Evolutionary conservation across 148 eudicot species (phyloP), one percentile per base, ranked within the genome.

Genomic region (Hydrangea macrophylla): DNA sequence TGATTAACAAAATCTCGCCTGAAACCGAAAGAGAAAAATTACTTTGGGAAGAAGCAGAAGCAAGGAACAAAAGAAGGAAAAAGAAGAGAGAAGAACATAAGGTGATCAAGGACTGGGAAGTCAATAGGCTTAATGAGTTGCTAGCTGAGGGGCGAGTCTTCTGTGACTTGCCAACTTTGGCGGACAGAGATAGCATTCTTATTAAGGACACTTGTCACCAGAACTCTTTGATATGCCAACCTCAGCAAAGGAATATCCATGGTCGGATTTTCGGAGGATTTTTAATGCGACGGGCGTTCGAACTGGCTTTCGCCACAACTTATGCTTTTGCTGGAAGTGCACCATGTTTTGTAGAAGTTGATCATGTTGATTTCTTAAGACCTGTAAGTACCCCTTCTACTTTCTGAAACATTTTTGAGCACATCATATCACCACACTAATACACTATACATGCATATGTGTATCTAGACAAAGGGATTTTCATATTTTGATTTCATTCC

Each of bases 221-320:
- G 71, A 92, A 89, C 78, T 87, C 97, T 51, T 69, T 89, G 26
- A 77, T 92, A 53, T 92, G 97, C 69, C 96, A 89, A 75, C 97
- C 97, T 31, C 97, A 92, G 77, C 96, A 92, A 73, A 75, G 97
- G 62, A 92, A 92, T 70, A 85, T 84, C 48, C 97, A 89, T 67
- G 97, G 97, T 23, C 87, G 97, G 60, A 92, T 92, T 59, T 92
- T 92, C 78, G 97, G 97, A 56, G 97, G 97, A 9, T 92, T 85
- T 75, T 76, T 92, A 60, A 92, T 92, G 90, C 78, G 97, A 25
- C 83, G 92, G 77, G 97, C 97, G 36, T 89, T 86, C 60, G 97
- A 92, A 70, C 80, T 92, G 80, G 90, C 89, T 64, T 92, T 80
- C 73, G 79, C 96, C 22, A 92, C 97, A 5, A 83, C 87, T 64